These are phyloP conservation scores for Magnusiomyces tetraspermus DNA, from an alignment of 1,139 yeast genomes.

Conservation along the genomic window DNA sequence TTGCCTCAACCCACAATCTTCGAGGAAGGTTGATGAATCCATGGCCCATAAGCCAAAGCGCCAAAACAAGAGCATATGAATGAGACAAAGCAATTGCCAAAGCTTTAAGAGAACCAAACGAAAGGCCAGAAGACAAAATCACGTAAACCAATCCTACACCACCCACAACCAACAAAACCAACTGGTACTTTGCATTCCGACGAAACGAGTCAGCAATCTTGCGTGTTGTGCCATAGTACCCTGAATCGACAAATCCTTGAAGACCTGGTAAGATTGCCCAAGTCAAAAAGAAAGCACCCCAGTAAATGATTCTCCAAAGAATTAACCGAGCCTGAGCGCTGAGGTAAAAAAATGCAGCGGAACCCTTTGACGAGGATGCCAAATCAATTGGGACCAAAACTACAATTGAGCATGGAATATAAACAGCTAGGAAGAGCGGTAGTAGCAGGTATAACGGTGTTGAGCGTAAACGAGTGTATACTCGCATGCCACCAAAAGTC, in stretches of 20 bases:
- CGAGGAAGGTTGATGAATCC: constrained; percentile 66
- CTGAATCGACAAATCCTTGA: constrained; percentile 66
- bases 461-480: constrained; percentile 31
- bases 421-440: constrained; percentile 40
- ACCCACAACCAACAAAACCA: constrained; percentile 46
- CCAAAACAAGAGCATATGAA: constrained; percentile 65
- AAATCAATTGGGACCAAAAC: constrained; percentile 50
- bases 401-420: constrained; percentile 47
- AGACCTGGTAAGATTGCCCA: constrained; percentile 62
- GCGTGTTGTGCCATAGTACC: constrained; percentile 43
- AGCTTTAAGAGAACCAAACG: constrained; percentile 47
- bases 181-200: constrained; percentile 52
- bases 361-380: constrained; percentile 26
- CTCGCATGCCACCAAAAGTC: constrained; percentile 30
- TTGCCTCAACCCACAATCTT: constrained; percentile 44
- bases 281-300: constrained; percentile 69
- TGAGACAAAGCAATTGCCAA: constrained; percentile 70
- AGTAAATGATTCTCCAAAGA: constrained; percentile 67
- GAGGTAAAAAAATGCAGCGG: constrained; percentile 33
- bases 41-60: constrained; percentile 80
- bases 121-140: constrained; percentile 51
- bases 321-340: constrained; percentile 41
- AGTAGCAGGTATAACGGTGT: constrained; percentile 36
- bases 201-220: constrained; percentile 50
- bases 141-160: constrained; percentile 51